Percentiles rank a stretch among this genome's conserved stretches.
phyloP scores from a whole-genome alignment of 768 basidiomycete species.

The Leccinum disarticulatum region DNA sequence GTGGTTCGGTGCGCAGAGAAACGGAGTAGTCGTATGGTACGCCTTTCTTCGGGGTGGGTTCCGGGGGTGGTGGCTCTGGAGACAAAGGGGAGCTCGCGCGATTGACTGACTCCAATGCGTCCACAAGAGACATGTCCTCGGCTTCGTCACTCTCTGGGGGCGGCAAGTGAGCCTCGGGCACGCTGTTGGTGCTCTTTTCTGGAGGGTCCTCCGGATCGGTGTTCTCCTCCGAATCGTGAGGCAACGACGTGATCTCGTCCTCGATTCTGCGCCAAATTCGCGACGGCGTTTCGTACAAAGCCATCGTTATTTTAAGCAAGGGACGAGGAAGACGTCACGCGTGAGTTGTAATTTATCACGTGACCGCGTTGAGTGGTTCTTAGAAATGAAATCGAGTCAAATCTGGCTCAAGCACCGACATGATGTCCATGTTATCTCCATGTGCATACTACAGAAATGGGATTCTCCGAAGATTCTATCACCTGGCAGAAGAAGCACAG shows the following conservation, averaged over 20 bases:
- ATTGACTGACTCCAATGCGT: slow-evolving; percentile 58
- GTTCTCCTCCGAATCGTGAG: slow-evolving; percentile 36
- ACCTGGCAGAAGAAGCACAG: too few relatives aligned
- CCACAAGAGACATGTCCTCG: slow-evolving; percentile 50
- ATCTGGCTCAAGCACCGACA: too few relatives aligned
- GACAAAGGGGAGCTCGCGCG: slow-evolving; percentile 49
- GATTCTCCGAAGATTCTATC: too few relatives aligned
- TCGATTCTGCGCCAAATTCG: slow-evolving; percentile 84
- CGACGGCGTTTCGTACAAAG: slow-evolving; percentile 76
- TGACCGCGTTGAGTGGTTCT: slow-evolving; percentile 19
- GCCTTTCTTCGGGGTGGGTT: slow-evolving; percentile 48
- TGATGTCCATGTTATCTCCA: too few relatives aligned
- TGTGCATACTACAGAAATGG: too few relatives aligned
- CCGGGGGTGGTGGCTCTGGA: slow-evolving; percentile 35
- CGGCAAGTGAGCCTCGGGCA: slow-evolving; percentile 54
- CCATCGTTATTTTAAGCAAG: slow-evolving; percentile 28
- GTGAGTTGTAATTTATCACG: slow-evolving; percentile 23
- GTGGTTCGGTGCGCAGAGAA: slow-evolving; percentile 59
- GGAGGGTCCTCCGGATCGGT: slow-evolving; percentile 39
- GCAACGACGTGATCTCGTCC: slow-evolving; percentile 63
- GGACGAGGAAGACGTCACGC: slow-evolving; percentile 8
- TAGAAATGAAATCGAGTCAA: too few relatives aligned
- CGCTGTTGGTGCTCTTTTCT: slow-evolving; percentile 47
- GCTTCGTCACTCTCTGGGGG: slow-evolving; percentile 45
- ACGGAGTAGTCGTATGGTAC: slow-evolving; percentile 50